A percentile compares a stretch with the other conserved stretches of the same genome.
These are phyloP conservation scores for Pyronema omphalodes DNA, from an alignment of 495 filamentous ascomycete genomes.

Conservation along the genomic window DNA sequence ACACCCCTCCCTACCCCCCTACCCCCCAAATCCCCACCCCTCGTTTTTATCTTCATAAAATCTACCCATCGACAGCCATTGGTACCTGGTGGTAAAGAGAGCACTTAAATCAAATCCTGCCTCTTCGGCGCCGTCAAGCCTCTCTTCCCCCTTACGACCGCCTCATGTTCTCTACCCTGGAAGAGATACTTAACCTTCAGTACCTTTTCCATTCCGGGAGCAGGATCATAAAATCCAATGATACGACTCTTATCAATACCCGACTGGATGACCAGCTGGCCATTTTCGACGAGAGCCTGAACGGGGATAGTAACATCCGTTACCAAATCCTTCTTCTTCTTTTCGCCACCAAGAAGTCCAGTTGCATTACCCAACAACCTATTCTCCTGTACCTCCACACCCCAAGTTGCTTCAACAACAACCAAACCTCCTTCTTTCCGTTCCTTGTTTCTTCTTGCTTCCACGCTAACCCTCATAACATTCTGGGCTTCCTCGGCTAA, in stretches of 20 bases:
- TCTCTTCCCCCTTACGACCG: conserved; percentile 31
- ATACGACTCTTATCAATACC: conserved; percentile 33
- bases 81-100: too few relatives aligned
- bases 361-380: conserved; percentile 16
- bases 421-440: conserved; percentile 21
- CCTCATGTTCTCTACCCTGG: conserved; percentile 29
- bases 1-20: too few relatives aligned
- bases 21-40: too few relatives aligned
- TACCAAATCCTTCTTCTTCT: conserved; percentile 9
- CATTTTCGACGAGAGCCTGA: conserved; percentile 30
- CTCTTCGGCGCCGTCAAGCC: conserved; percentile 27
- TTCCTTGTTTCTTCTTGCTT: conserved; percentile 30
- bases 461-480: conserved; percentile 35
- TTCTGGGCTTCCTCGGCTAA: conserved; percentile 36
- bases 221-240: conserved; percentile 40
- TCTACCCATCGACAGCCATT: too few relatives aligned
- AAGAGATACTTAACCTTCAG: conserved; percentile 37
- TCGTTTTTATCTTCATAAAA: too few relatives aligned
- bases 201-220: conserved; percentile 33
- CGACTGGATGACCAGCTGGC: conserved; percentile 31
- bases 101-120: conserved; percentile 3
- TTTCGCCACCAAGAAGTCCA: conserved; percentile 6
- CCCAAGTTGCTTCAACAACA: conserved; percentile 15
- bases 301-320: conserved; percentile 34
- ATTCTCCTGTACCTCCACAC: conserved; percentile 15